Conservation (phyloP, 2,329 filamentous ascomycete genomes). For the Talaromyces sp. region DNA sequence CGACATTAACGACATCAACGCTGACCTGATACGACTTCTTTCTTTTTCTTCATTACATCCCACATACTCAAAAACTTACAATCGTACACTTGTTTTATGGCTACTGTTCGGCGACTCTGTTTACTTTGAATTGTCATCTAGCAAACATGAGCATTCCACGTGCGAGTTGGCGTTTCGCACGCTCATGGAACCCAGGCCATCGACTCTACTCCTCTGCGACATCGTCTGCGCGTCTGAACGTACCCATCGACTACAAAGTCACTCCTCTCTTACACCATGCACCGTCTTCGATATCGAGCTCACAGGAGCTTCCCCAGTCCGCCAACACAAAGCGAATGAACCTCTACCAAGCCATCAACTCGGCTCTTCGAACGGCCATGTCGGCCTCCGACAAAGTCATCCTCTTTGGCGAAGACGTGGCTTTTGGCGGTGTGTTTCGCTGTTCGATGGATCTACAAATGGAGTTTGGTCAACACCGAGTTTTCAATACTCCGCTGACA, state of each 20-base stretch:
- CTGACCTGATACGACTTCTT: slow-evolving; percentile 10
- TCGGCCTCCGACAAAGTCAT: slow-evolving; percentile 80
- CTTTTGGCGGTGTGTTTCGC: slow-evolving; percentile 93
- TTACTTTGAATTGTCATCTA: not conserved
- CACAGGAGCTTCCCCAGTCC: slow-evolving; percentile 69
- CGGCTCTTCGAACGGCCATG: slow-evolving; percentile 78
- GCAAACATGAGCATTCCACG: slow-evolving; percentile 15
- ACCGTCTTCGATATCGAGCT: slow-evolving; percentile 66
- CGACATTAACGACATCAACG: not conserved
- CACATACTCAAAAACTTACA: no score
- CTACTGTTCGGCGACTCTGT: not conserved
- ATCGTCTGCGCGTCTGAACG: slow-evolving; percentile 65
- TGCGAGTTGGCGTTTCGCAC: slow-evolving; percentile 15
- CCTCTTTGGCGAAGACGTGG: slow-evolving; percentile 93
- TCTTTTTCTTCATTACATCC: not conserved
- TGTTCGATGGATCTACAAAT: slow-evolving; percentile 88
- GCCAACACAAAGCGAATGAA: slow-evolving; percentile 81
- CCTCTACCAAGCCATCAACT: slow-evolving; percentile 89
- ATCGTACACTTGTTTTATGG: not conserved
- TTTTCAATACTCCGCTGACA: slow-evolving; percentile 93
- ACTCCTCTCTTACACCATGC: slow-evolving; percentile 79
- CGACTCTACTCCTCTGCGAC: slow-evolving; percentile 48
- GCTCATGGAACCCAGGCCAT: slow-evolving; percentile 5
- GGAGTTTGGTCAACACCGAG: slow-evolving; percentile 79
- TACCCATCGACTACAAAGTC: slow-evolving; percentile 80